Conservation (phyloP, 148 eudicot species). For the Chenopodium berlandieri region DNA sequence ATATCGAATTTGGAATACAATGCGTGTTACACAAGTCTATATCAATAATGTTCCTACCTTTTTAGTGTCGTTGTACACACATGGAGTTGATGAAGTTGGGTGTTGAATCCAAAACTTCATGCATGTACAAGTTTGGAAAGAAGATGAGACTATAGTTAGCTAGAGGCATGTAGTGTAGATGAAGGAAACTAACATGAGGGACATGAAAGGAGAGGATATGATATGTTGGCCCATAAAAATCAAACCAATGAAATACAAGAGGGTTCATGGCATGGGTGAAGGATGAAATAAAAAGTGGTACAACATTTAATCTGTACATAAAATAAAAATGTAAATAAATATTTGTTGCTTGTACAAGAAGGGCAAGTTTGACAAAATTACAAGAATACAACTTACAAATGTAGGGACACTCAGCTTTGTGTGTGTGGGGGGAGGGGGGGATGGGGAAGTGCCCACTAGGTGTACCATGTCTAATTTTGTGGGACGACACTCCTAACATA, state of each 20-base stretch:
- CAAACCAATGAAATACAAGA: neutral
- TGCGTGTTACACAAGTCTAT: neutral
- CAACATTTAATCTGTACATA: too few relatives aligned
- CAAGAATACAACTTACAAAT: neutral
- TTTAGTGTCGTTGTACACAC: neutral
- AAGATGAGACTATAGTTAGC: neutral
- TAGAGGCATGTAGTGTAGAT: conserved; percentile 21
- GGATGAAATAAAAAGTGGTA: too few relatives aligned
- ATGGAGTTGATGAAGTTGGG: neutral
- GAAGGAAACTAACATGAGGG: conserved; percentile 14
- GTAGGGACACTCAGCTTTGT: neutral
- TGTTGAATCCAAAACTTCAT: neutral
- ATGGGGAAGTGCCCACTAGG: conserved; percentile 9
- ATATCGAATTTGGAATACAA: too few relatives aligned
- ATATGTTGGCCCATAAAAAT: conserved; percentile 17
- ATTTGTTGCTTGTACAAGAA: conserved; percentile 13
- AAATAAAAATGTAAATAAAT: neutral
- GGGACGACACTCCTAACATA: neutral
- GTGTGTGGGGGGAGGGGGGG: conserved; percentile 16
- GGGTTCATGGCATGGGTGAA: too few relatives aligned
- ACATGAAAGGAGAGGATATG: conserved; percentile 7
- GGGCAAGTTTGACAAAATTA: neutral
- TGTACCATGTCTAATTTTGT: conserved; percentile 22
- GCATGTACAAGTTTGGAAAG: conserved; percentile 4
- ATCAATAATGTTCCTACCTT: neutral